Evolutionary conservation across 495 filamentous ascomycete species (phyloP), one percentile per base, ranked within the genome.

Genomic region (Hypoxylon fuscum): DNA sequence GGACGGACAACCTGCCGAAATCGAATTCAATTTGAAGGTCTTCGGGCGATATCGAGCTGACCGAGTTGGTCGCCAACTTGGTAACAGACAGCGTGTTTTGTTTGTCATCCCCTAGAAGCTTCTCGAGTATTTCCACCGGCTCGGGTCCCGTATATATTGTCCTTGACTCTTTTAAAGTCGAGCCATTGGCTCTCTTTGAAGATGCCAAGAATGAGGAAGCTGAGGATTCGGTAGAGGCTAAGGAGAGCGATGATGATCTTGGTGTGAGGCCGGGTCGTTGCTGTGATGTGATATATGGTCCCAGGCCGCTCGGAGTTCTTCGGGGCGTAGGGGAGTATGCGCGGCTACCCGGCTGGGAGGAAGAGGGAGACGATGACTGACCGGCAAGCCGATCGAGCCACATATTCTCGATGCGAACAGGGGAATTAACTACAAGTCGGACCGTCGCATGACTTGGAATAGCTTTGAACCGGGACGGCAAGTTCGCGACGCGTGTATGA

Each of bases 351-450:
- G 77, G 59, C 41, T 77, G 78, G 11, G 83, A 75, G 40, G 77
- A 72, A 44, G 83, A 76, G 51, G 85, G 83, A 48, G 86, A 87
- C 34, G 82, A 80, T 45, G 88, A 85, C 72, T 90, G 87, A 68
- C 85, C 87, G 49, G 89, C 87, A 59, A 94, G 87, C 68, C 91
- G 88, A 81, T 96, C 91, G 64, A 93, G 87, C 90, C 91, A 95
- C 92, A 96, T 96, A 60, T 54, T 79, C 53, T 61, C 53, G 18
- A 61, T 57, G 52, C 41, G 57, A 66, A 61, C 21, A 22, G 18
- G 55, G 27, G 53, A 4, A 37, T 51, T 11, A 34, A 20, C 50
- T 66, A 66, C 46, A 46, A 53, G 56, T 53, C 46, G 27, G 51
- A 21, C 23, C 46, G 57, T 46, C 57, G 50, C 63, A 61, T 66